Evolutionary conservation across 2,329 filamentous ascomycete species (phyloP).

Genomic region (Fusarium pseudonygamai): DNA sequence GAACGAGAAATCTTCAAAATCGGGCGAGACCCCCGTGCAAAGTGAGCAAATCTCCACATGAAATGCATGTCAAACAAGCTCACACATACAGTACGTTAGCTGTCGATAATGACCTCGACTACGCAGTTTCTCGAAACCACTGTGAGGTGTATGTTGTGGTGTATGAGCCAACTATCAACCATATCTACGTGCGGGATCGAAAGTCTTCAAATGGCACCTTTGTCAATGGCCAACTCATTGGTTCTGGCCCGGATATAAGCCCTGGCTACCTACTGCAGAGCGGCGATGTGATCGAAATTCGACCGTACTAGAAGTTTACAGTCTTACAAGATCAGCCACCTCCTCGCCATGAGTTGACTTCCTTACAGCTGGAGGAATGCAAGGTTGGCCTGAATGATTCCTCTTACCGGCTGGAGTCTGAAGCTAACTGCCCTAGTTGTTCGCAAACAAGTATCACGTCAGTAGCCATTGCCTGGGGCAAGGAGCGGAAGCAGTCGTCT

Average conservation of each 20-base stretch:
- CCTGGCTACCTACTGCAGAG: conserved; percentile 59
- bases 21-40: conserved; percentile 48
- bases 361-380: conserved; percentile 47
- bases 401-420: too few species aligned
- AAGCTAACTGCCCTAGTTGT: conserved; percentile 41
- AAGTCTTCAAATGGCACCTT: conserved; percentile 64
- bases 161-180: conserved; percentile 55
- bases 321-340: conserved; percentile 45
- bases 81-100: conserved; percentile 48
- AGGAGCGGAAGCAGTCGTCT: conserved; percentile 51
- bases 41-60: conserved; percentile 38
- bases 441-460: conserved; percentile 48
- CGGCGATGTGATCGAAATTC: conserved; percentile 59
- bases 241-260: conserved; percentile 49
- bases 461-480: conserved; percentile 50
- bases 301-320: conserved; percentile 51
- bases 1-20: conserved; percentile 48
- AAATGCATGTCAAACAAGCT: background rate
- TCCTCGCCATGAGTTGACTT: conserved; percentile 40
- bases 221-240: conserved; percentile 59
- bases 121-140: conserved; percentile 61
- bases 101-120: conserved; percentile 50
- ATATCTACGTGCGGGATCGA: conserved; percentile 66
- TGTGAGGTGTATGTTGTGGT: conserved; percentile 65
- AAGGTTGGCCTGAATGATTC: conserved; percentile 36